Conservation (phyloP, 768 basidiomycete species). For the Lentinula detonsa region DNA sequence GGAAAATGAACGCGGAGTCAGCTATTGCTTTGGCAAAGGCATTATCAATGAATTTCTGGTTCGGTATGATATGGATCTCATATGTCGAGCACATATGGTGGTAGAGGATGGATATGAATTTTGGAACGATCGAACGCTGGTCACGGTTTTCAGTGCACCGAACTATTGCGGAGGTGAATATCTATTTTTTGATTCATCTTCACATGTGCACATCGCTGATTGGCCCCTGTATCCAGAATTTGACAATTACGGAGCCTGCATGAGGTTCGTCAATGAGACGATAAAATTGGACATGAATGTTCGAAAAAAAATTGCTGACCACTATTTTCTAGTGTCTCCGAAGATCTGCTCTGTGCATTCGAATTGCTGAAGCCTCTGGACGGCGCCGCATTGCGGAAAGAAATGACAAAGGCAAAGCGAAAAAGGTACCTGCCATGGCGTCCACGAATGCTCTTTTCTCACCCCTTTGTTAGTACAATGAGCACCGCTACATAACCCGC, state of each 20-base stretch:
- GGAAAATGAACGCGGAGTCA: slow-evolving; percentile 98
- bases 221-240: slow-evolving; percentile 51
- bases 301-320: not conserved
- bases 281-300: not conserved
- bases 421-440: slow-evolving; percentile 54
- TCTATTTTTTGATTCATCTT: slow-evolving; percentile 6
- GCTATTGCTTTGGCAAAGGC: slow-evolving; percentile 97
- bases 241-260: slow-evolving; percentile 93
- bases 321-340: slow-evolving; percentile 67
- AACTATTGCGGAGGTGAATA: slow-evolving; percentile 91
- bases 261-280: slow-evolving; percentile 55
- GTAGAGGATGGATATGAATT: slow-evolving; percentile 99
- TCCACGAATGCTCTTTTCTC: not conserved
- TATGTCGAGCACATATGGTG: slow-evolving; percentile 99
- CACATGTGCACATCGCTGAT: slow-evolving; percentile 11
- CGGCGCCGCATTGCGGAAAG: slow-evolving; percentile 89
- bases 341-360: slow-evolving; percentile 95
- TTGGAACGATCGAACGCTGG: slow-evolving; percentile 97
- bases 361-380: slow-evolving; percentile 95
- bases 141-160: slow-evolving; percentile 98
- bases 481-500: slow-evolving; percentile 23
- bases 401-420: slow-evolving; percentile 98
- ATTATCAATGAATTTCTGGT: slow-evolving; percentile 95
- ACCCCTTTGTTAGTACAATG: slow-evolving; percentile 13
- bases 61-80: slow-evolving; percentile 97